These are phyloP conservation scores for Sordariomycetes sp. DNA, from an alignment of 2,329 filamentous ascomycete species.

Conservation along the genomic window DNA sequence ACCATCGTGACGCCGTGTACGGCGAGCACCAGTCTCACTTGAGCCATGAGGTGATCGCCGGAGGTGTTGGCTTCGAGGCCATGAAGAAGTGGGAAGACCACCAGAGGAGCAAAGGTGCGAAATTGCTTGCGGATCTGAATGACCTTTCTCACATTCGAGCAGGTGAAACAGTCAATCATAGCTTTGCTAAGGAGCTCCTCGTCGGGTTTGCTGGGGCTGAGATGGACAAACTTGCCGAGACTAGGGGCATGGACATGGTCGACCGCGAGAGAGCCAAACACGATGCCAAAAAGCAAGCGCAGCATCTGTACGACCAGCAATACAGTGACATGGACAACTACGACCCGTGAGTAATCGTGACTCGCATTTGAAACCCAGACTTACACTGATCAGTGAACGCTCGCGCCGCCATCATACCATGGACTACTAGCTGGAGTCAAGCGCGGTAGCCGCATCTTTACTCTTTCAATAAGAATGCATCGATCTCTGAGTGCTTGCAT, in stretches of 20 bases:
- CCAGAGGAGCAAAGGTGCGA: conserved; percentile 51
- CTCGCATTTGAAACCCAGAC: neutral
- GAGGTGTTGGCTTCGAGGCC: conserved; percentile 68
- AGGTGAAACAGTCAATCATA: conserved; percentile 54
- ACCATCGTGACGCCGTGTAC: conserved; percentile 14
- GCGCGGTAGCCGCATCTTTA: too few relatives aligned
- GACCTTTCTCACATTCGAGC: too few relatives aligned
- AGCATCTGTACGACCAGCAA: conserved; percentile 53
- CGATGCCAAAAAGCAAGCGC: conserved; percentile 47
- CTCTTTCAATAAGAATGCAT: too few relatives aligned
- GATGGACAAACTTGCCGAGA: conserved; percentile 67
- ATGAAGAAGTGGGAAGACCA: conserved; percentile 74
- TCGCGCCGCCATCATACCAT: conserved; percentile 2
- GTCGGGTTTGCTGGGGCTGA: conserved; percentile 65
- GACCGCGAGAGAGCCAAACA: conserved; percentile 50
- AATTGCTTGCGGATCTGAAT: too few relatives aligned
- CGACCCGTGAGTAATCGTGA: conserved; percentile 38
- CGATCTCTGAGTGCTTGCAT: too few relatives aligned
- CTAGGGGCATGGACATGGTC: conserved; percentile 53
- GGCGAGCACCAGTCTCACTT: conserved; percentile 50
- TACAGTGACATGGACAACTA: conserved; percentile 31
- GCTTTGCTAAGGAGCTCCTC: conserved; percentile 69
- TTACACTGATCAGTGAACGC: neutral
- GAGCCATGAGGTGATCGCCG: conserved; percentile 66
- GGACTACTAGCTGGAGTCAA: neutral